A percentile compares a stretch with the other conserved stretches of the same genome.
phyloP scores from a whole-genome alignment of 2,329 filamentous ascomycete species.

The Mycosphaerella sp. region DNA sequence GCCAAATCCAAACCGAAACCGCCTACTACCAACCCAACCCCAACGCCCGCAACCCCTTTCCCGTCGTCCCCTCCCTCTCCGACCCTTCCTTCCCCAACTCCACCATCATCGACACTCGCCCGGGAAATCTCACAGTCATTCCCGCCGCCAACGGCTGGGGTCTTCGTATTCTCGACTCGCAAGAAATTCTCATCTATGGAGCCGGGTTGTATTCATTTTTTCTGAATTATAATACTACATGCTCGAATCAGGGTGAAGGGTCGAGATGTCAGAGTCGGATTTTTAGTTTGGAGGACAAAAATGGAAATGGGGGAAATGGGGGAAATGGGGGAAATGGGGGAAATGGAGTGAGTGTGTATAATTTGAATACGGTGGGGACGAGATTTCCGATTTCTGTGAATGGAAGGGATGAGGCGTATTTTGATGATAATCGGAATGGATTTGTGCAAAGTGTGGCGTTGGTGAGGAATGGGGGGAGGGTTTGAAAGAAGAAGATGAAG shows the following conservation, averaged over 20 bases:
- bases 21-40: constrained; percentile 82
- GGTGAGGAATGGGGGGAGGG: constrained; percentile 25
- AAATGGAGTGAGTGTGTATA: constrained; percentile 39
- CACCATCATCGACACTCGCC: constrained; percentile 13
- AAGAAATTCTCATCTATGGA: constrained; percentile 54
- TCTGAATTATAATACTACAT: constrained; percentile 50
- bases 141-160: constrained; percentile 55
- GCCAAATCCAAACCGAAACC: constrained; percentile 78
- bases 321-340: constrained; percentile 26
- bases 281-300: constrained; percentile 40
- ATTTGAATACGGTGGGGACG: constrained; percentile 33
- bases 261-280: constrained; percentile 46
- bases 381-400: constrained; percentile 43
- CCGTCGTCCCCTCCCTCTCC: constrained; percentile 48
- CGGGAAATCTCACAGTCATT: constrained; percentile 24
- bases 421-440: constrained; percentile 43
- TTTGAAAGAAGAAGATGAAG: not conserved
- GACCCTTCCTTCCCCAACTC: constrained; percentile 65
- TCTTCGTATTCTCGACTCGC: constrained; percentile 53
- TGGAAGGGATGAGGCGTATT: constrained; percentile 39
- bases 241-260: constrained; percentile 36
- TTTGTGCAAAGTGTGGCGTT: constrained; percentile 41
- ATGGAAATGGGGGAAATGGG: constrained; percentile 4
- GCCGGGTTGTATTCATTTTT: constrained; percentile 64
- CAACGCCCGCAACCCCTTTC: constrained; percentile 61